These are phyloP conservation scores for Saccharomycopsis schoenii DNA, from an alignment of 805 yeast species.

Conservation along the genomic window DNA sequence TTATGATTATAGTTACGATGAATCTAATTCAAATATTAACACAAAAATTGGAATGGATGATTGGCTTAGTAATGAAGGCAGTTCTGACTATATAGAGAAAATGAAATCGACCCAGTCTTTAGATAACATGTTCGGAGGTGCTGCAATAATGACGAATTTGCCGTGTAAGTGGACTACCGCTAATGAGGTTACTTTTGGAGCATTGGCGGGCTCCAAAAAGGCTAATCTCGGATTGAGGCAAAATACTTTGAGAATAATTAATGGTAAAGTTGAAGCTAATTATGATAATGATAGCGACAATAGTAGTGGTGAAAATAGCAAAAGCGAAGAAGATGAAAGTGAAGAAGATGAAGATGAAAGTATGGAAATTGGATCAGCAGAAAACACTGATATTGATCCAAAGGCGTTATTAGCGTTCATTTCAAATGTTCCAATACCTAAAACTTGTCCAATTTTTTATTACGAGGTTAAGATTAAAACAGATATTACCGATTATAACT, in stretches of 20 bases:
- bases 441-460: conserved; percentile 13
- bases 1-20: neutral
- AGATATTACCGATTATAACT: conserved; percentile 10
- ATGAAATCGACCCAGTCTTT: neutral
- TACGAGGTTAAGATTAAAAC: conserved; percentile 15
- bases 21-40: neutral
- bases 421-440: conserved; percentile 4
- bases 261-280: neutral
- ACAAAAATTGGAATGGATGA: neutral
- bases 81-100: neutral
- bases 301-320: neutral
- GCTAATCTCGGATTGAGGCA: neutral
- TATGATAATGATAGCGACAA: neutral
- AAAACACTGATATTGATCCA: neutral
- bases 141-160: neutral
- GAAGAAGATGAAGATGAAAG: neutral
- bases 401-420: neutral
- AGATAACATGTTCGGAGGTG: neutral
- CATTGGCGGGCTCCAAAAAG: neutral
- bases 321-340: neutral
- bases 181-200: neutral
- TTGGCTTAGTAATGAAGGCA: neutral
- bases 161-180: neutral
- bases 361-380: neutral
- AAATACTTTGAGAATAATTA: neutral